Percentiles rank a stretch among this genome's conserved stretches.
Evolutionary conservation across 345 rosid genomes (phyloP).

Genomic region (Mallotus nudiflorus): DNA sequence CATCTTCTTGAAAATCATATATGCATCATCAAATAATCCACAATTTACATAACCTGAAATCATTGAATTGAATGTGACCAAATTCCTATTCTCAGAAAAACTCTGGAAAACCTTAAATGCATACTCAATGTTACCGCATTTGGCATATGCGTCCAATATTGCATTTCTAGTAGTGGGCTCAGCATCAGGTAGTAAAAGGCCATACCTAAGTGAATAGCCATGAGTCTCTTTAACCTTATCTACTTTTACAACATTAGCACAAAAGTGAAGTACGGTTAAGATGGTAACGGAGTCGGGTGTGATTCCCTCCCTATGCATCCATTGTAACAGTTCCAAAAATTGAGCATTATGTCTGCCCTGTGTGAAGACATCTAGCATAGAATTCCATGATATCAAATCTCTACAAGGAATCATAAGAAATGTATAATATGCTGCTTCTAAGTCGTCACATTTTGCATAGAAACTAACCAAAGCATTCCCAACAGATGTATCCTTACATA

Average conservation of each 20-base stretch:
- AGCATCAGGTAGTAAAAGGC: constrained; percentile 37
- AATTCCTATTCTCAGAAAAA: constrained; percentile 45
- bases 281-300: constrained; percentile 53
- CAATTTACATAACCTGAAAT: constrained; percentile 52
- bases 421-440: constrained; percentile 47
- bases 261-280: constrained; percentile 43
- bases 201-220: constrained; percentile 57
- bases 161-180: constrained; percentile 57
- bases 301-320: constrained; percentile 50
- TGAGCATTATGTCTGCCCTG: constrained; percentile 33
- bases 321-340: constrained; percentile 47
- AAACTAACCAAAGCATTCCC: constrained; percentile 59
- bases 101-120: constrained; percentile 57
- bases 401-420: constrained; percentile 41
- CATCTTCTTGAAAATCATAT: constrained; percentile 47
- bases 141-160: constrained; percentile 73
- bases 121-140: constrained; percentile 56
- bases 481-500: constrained; percentile 41
- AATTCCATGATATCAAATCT: constrained; percentile 70
- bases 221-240: constrained; percentile 69
- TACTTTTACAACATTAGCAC: constrained; percentile 27
- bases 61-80: constrained; percentile 62
- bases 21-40: constrained; percentile 55
- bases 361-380: constrained; percentile 52
- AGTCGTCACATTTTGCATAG: constrained; percentile 58